A percentile compares a stretch with the other conserved stretches of the same genome.
Conservation (phyloP, 768 basidiomycete genomes). For the Hortiboletus campestris region DNA sequence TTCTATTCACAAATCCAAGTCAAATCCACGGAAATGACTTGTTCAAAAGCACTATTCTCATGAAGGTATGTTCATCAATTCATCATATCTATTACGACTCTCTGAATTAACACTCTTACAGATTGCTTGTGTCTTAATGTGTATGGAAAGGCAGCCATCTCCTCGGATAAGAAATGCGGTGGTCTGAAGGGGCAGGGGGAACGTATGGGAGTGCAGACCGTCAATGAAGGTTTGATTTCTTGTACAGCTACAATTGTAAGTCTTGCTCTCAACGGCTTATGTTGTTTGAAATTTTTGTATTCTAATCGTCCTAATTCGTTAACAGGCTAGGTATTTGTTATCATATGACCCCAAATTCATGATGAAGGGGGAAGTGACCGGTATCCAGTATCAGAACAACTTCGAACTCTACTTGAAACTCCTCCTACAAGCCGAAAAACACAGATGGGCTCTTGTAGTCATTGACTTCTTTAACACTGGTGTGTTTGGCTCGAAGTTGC, state of each 20-base stretch:
- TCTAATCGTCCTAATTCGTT: too few species aligned
- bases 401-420: not conserved
- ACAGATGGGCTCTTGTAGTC: not conserved
- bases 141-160: not conserved
- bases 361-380: not conserved
- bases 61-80: not conserved
- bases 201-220: not conserved
- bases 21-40: not conserved
- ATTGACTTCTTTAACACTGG: not conserved
- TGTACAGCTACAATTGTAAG: not conserved
- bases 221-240: not conserved
- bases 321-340: not conserved
- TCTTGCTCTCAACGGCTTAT: too few species aligned
- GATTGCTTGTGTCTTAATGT: not conserved
- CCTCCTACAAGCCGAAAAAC: not conserved
- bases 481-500: not conserved
- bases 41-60: not conserved
- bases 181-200: not conserved
- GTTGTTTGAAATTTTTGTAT: too few species aligned
- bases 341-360: not conserved
- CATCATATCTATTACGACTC: not conserved
- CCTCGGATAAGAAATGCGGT: not conserved
- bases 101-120: not conserved
- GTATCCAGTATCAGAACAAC: not conserved
- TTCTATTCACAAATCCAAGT: not conserved